Evolutionary conservation across 73 alveolate genomes (phyloP).

Genomic region (Paramecium sexaurelia): DNA sequence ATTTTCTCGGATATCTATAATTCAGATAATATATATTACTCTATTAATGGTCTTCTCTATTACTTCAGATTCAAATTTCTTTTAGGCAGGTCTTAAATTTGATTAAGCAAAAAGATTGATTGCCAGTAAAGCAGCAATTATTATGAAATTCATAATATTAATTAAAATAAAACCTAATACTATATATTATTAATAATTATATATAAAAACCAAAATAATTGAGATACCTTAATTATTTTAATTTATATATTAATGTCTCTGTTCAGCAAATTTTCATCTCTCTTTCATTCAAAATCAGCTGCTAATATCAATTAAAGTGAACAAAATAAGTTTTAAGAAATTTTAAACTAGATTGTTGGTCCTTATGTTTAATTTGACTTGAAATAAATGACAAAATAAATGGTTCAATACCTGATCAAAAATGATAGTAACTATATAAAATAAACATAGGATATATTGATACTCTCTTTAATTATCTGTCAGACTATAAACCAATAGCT

Average conservation of each 20-base stretch:
- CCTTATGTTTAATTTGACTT: conserved; percentile 16
- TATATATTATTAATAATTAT: neutral
- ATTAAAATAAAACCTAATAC: neutral
- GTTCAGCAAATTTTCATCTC: conserved; percentile 8
- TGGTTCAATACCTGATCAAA: neutral
- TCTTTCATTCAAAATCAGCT: neutral
- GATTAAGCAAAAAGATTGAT: neutral
- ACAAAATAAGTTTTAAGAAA: neutral
- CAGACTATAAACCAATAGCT: neutral
- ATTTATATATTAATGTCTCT: conserved; percentile 40
- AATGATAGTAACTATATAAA: neutral
- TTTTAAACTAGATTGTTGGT: neutral
- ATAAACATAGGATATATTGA: neutral
- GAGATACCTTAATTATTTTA: neutral
- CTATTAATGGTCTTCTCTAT: conserved; percentile 59
- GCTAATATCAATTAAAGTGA: neutral
- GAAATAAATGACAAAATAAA: neutral
- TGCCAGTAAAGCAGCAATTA: neutral
- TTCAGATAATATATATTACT: neutral
- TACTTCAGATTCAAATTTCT: conserved; percentile 1
- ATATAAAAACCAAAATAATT: neutral
- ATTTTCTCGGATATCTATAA: conserved; percentile 53
- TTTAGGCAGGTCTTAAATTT: neutral
- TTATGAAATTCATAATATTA: neutral
- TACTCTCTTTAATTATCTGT: neutral